A percentile compares a stretch with the other conserved stretches of the same genome.
These are phyloP conservation scores for Amanita rubescens DNA, from an alignment of 768 basidiomycete species.

Conservation along the genomic window DNA sequence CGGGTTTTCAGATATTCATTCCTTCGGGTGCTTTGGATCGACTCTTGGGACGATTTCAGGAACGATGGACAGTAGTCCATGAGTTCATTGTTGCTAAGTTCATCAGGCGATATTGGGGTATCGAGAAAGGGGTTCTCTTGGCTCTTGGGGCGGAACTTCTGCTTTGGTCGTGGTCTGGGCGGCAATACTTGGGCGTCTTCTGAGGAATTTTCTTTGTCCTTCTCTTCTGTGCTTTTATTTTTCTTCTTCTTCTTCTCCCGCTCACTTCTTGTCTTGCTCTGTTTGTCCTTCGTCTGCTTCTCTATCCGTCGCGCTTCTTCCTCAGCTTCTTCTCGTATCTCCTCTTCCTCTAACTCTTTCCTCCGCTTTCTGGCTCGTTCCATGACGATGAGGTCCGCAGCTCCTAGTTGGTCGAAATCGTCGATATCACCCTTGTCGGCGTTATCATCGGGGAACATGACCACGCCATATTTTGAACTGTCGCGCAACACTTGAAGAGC, in stretches of 20 bases:
- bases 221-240: background rate
- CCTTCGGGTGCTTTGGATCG: background rate
- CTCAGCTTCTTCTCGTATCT: conserved; percentile 22
- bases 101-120: background rate
- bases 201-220: background rate
- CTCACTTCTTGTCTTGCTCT: conserved; percentile 8
- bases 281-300: conserved; percentile 6
- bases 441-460: conserved; percentile 71
- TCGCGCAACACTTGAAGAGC: conserved; percentile 62
- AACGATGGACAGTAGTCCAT: conserved; percentile 2
- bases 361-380: conserved; percentile 44
- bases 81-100: conserved; percentile 1
- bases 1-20: background rate
- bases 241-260: conserved; percentile 9
- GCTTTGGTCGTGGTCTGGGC: conserved; percentile 18
- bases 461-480: conserved; percentile 77
- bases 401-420: conserved; percentile 28
- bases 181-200: conserved; percentile 11
- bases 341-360: conserved; percentile 42
- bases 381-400: conserved; percentile 47
- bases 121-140: background rate
- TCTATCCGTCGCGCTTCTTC: conserved; percentile 10
- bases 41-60: background rate
- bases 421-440: conserved; percentile 26
- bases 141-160: conserved; percentile 15